A percentile compares a stretch with the other conserved stretches of the same genome.
Evolutionary conservation across 495 filamentous ascomycete genomes (phyloP).

Genomic region (Gamarada debralockiae): DNA sequence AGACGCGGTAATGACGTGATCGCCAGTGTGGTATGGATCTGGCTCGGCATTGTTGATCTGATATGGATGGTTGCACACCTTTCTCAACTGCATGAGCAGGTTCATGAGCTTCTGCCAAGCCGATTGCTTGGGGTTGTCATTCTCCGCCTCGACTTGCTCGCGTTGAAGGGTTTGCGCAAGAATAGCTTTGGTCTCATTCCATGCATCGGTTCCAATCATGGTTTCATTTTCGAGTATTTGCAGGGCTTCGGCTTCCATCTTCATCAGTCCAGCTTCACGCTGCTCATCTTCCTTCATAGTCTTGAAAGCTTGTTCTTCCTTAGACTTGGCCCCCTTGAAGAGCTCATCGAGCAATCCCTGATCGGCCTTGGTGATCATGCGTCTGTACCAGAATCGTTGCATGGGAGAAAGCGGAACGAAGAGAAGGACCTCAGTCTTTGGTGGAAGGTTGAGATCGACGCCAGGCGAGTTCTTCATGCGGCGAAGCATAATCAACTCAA

Average conservation of each 20-base stretch:
- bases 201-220: constrained; percentile 26
- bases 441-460: constrained; percentile 54
- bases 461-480: constrained; percentile 58
- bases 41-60: constrained; percentile 49
- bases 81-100: constrained; percentile 60
- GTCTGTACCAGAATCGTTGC: constrained; percentile 59
- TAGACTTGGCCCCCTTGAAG: constrained; percentile 42
- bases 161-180: constrained; percentile 36
- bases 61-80: constrained; percentile 63
- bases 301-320: constrained; percentile 38
- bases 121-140: constrained; percentile 29
- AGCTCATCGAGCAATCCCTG: constrained; percentile 50
- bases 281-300: constrained; percentile 25
- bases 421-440: constrained; percentile 56
- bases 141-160: constrained; percentile 33
- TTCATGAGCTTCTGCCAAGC: constrained; percentile 58
- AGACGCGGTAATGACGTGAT: constrained; percentile 51
- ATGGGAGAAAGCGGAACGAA: constrained; percentile 59
- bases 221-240: constrained; percentile 22
- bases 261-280: constrained; percentile 19
- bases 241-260: constrained; percentile 22
- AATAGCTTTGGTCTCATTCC: constrained; percentile 44
- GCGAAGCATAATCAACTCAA: constrained; percentile 60
- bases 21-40: constrained; percentile 42
- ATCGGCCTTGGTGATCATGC: constrained; percentile 54